These are phyloP conservation scores for Myriosclerotinia scirpicola DNA, from an alignment of 2,329 filamentous ascomycete species.

Conservation along the genomic window DNA sequence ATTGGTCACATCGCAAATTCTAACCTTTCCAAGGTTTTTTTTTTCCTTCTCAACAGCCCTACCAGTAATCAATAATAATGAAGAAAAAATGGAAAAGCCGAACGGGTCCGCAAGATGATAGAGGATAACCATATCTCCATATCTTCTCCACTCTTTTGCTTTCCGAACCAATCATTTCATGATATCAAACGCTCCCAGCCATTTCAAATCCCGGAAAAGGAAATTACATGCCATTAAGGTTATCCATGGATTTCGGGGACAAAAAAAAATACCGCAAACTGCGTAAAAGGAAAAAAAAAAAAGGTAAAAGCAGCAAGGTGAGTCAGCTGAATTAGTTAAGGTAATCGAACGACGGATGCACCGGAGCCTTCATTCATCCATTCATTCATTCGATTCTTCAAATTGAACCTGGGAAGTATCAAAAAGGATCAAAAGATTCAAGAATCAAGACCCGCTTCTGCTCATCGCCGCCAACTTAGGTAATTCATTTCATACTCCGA, in stretches of 20 bases:
- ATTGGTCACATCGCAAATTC: not conserved
- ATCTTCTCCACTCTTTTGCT: too few relatives aligned
- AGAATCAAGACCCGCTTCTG: too few relatives aligned
- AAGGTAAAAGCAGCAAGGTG: too few relatives aligned
- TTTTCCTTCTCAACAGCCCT: constrained; percentile 2
- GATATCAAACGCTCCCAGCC: constrained; percentile 13
- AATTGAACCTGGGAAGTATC: too few relatives aligned
- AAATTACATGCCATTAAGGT: not conserved
- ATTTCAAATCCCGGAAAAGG: constrained; percentile 11
- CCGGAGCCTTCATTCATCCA: not conserved
- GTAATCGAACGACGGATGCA: not conserved
- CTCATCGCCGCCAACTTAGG: constrained; percentile 2
- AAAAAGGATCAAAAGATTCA: too few relatives aligned
- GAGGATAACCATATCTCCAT: not conserved
- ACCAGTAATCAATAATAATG: constrained; percentile 1
- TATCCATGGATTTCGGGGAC: too few relatives aligned
- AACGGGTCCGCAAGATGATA: not conserved
- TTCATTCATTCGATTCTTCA: too few relatives aligned
- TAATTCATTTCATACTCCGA: too few relatives aligned
- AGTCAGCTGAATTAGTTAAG: too few relatives aligned
- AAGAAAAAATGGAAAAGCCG: not conserved
- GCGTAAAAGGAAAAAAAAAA: too few relatives aligned
- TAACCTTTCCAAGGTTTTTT: not conserved
- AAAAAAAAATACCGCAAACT: too few relatives aligned
- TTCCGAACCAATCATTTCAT: constrained; percentile 1